Percentiles rank a stretch among this genome's conserved stretches.
Conservation (phyloP, 2,329 filamentous ascomycete species). For the Scorias spongiosa region DNA sequence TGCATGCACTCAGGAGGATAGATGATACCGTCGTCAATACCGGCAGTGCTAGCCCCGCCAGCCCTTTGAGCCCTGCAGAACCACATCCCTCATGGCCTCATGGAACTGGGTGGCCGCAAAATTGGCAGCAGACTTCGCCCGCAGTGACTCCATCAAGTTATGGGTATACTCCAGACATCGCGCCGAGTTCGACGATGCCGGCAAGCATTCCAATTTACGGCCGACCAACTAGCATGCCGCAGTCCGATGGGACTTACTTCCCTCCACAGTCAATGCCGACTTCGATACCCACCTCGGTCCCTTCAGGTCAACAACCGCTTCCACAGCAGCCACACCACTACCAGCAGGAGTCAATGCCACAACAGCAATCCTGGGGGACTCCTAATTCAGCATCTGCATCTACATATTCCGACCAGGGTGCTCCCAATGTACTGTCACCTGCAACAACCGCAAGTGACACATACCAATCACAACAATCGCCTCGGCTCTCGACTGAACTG, state of each 20-base stretch:
- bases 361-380: conserved; percentile 7
- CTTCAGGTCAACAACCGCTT: conserved; percentile 1
- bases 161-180: background rate
- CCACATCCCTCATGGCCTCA: background rate
- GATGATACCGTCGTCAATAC: conserved; percentile 13
- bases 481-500: conserved; percentile 12
- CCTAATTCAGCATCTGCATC: conserved; percentile 6
- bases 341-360: conserved; percentile 1
- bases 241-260: background rate
- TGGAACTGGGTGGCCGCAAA: background rate
- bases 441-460: conserved; percentile 6
- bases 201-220: background rate
- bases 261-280: conserved; percentile 6
- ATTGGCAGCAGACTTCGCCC: background rate
- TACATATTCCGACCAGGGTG: conserved; percentile 7
- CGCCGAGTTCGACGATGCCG: background rate
- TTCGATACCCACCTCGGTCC: conserved; percentile 4
- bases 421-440: conserved; percentile 8
- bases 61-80: conserved; percentile 9
- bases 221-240: background rate
- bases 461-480: background rate
- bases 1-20: conserved; percentile 20
- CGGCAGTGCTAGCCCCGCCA: conserved; percentile 7
- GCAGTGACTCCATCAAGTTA: background rate
- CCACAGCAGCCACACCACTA: conserved; percentile 1